phyloP scores from a whole-genome alignment of 805 yeast species.

The Zygosaccharomyces rouxii region DNA sequence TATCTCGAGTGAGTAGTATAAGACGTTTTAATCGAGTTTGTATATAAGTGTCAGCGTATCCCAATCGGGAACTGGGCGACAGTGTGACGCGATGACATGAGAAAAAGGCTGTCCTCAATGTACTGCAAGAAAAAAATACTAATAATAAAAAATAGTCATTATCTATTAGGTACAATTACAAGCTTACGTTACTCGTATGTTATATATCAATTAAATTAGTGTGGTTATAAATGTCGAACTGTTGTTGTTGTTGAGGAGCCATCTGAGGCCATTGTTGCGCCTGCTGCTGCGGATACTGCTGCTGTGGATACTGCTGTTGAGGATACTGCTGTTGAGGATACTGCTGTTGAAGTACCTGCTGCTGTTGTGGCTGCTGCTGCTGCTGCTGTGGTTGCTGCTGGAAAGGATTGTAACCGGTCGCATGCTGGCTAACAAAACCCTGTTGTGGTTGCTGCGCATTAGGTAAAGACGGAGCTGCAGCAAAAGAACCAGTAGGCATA shows the following conservation, averaged over 20 bases:
- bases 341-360: slow-evolving; percentile 2
- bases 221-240: slow-evolving; percentile 13
- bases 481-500: slow-evolving; percentile 1
- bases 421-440: not conserved
- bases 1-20: no score
- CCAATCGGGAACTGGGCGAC: not conserved
- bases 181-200: slow-evolving; percentile 5
- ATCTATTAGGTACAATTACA: slow-evolving; percentile 3
- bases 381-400: slow-evolving; percentile 12
- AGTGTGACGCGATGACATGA: not conserved
- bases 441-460: slow-evolving; percentile 2
- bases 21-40: not conserved
- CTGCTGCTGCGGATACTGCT: slow-evolving; percentile 12
- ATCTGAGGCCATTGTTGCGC: slow-evolving; percentile 11
- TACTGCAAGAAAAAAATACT: not conserved
- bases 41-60: not conserved
- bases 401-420: slow-evolving; percentile 9
- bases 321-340: slow-evolving; percentile 5
- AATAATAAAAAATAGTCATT: not conserved
- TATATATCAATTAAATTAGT: slow-evolving; percentile 33
- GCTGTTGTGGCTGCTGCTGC: slow-evolving; percentile 9
- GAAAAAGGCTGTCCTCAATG: no score
- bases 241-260: slow-evolving; percentile 16
- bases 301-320: slow-evolving; percentile 3
- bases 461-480: not conserved